phyloP scores from a whole-genome alignment of 208 protist species.

The Trypanosomatidae sp. region DNA sequence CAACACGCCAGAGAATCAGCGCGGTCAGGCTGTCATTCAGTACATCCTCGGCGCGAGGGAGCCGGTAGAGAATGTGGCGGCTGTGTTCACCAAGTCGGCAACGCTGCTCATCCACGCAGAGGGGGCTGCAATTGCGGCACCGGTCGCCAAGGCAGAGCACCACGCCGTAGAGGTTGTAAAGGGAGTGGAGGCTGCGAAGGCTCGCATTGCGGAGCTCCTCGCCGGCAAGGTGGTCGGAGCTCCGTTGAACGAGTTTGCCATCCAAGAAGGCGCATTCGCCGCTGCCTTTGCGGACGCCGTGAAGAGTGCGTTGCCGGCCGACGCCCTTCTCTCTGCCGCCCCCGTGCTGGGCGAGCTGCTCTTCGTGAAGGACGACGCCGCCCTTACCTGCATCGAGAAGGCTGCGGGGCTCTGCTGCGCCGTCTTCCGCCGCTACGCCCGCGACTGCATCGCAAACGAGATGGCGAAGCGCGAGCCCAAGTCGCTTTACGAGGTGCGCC shows the following conservation, averaged over 20 bases:
- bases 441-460: conserved; percentile 54
- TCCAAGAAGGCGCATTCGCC: conserved; percentile 78
- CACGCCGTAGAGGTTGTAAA: conserved; percentile 14
- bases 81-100: conserved; percentile 39
- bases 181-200: conserved; percentile 7
- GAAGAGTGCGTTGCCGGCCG: conserved; percentile 18
- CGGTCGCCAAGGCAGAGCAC: conserved; percentile 11
- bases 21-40: conserved; percentile 75
- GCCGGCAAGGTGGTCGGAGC: conserved; percentile 42
- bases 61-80: conserved; percentile 47
- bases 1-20: conserved; percentile 82
- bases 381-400: conserved; percentile 62
- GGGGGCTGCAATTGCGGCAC: conserved; percentile 16
- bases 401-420: conserved; percentile 77
- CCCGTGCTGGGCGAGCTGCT: conserved; percentile 77
- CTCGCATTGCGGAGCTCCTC: conserved; percentile 28
- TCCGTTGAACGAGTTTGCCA: conserved; percentile 65
- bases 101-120: conserved; percentile 49
- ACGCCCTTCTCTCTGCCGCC: conserved; percentile 51
- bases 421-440: conserved; percentile 74
- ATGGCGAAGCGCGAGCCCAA: conserved; percentile 47
- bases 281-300: conserved; percentile 37
- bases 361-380: conserved; percentile 80
- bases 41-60: conserved; percentile 61
- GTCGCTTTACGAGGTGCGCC: conserved; percentile 58